These are phyloP conservation scores for Hericium rajendrae DNA, from an alignment of 768 basidiomycete genomes.

Conservation along the genomic window DNA sequence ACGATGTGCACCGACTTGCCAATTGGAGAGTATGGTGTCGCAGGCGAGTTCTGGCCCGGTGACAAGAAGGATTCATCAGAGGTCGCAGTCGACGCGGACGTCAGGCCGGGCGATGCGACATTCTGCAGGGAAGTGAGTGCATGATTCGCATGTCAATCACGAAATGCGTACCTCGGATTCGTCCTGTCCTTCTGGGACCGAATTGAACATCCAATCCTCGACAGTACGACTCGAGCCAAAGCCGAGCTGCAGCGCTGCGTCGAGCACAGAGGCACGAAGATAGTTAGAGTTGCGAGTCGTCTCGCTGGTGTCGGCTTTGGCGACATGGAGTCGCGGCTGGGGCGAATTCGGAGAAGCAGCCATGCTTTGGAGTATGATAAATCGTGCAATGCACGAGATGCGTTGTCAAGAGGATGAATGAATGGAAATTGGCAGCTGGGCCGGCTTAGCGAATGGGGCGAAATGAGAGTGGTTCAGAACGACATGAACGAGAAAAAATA, in stretches of 20 bases:
- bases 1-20: constrained; percentile 19
- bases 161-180: constrained; percentile 18
- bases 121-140: constrained; percentile 13
- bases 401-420: too few species aligned
- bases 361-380: too few species aligned
- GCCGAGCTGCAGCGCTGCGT: constrained; percentile 62
- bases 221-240: constrained; percentile 49
- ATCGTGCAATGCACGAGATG: too few species aligned
- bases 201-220: constrained; percentile 66
- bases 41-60: too few species aligned
- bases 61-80: constrained; percentile 24
- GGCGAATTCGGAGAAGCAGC: too few species aligned
- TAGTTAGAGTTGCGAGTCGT: constrained; percentile 41
- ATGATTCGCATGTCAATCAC: not conserved
- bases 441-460: not conserved
- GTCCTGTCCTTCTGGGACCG: constrained; percentile 43
- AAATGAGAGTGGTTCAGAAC: too few species aligned
- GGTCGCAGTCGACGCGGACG: constrained; percentile 28
- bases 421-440: too few species aligned
- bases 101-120: constrained; percentile 25
- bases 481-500: too few species aligned
- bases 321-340: too few species aligned
- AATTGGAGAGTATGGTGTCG: too few species aligned
- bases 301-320: not conserved
- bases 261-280: constrained; percentile 65